Base-by-base conservation (phyloP, 495 filamentous ascomycete genomes). In the Recurvomyces mirabilis region DNA sequence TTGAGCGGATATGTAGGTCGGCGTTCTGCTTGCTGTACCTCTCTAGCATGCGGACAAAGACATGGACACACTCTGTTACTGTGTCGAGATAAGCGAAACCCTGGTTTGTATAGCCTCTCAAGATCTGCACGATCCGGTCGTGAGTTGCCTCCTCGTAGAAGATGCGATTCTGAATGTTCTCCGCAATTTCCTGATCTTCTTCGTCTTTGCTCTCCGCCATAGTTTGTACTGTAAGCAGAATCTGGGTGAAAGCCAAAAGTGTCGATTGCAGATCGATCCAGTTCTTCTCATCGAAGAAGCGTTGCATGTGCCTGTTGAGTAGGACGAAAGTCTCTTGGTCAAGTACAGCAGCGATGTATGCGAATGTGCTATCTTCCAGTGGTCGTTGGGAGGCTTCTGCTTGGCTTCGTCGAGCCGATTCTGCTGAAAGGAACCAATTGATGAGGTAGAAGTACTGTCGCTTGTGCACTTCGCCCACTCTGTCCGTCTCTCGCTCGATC, bases 71-170 rank as follows among this genome's bases (percentile, higher is more conserved):
- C 55, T 99, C 88, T 11, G 91, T 99, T 51, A 77, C 81, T 15
- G 89, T 81, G 64, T 99, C 85, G 6, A 99, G 70, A 47, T 94
- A 96, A 29, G 85, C 84, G 51, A 95, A 93, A 0, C 86, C 84
- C 64, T 96, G 93, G 40, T 89, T 84, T 51, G 89, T 94, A 61
- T 88, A 96, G 14, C 75, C 75, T 49, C 84, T 71, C 0, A 85
- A 67, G 24, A 94, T 83, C 32, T 77, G 71, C 19, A 91, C 68
- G 17, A 96, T 74, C 5, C 84, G 70, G 48, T 96, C 89, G 55
- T 96, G 84, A 0, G 87, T 95, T 0, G 81, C 79, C 55, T 96
- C 87, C 62, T 99, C 93, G 65, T 99, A 96, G 60, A 99, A 99
- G 1, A 99, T 85, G 22, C 93, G 84, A 54, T 82, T 91, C 40